phyloP scores from a whole-genome alignment of 2,329 filamentous ascomycete species.

The Orbilia oligospora region DNA sequence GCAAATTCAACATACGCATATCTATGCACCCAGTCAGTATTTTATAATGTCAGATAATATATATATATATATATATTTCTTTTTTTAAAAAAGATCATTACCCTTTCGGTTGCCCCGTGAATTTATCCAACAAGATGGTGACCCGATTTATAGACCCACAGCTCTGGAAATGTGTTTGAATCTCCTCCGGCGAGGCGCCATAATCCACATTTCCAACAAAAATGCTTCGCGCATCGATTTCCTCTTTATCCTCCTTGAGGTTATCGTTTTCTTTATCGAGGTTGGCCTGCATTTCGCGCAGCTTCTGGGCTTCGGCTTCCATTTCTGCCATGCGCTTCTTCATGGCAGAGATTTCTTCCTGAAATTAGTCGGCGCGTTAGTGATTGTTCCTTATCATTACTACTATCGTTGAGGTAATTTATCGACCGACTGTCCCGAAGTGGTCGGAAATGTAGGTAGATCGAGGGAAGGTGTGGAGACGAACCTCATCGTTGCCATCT shows the following conservation, averaged over 20 bases:
- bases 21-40: constrained; percentile 69
- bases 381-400: not conserved
- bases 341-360: constrained; percentile 89
- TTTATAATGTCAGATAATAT: not conserved
- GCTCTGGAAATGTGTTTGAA: constrained; percentile 97
- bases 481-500: constrained; percentile 55
- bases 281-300: constrained; percentile 87
- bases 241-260: constrained; percentile 91
- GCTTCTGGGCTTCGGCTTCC: constrained; percentile 88
- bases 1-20: constrained; percentile 99
- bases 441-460: not conserved
- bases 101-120: constrained; percentile 99
- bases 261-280: constrained; percentile 88
- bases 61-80: constrained; percentile 20
- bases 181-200: constrained; percentile 95
- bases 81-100: constrained; percentile 68
- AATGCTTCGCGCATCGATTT: constrained; percentile 93
- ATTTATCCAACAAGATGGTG: constrained; percentile 97
- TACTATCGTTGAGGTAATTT: not conserved
- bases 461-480: not conserved
- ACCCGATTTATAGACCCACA: constrained; percentile 98
- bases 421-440: too few species aligned
- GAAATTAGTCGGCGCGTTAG: not conserved
- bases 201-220: constrained; percentile 99
- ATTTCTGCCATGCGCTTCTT: constrained; percentile 89